Percentiles rank a stretch among this genome's conserved stretches.
Conservation (phyloP, 257 asterid genomes). For the Craterostigma plantagineum region DNA sequence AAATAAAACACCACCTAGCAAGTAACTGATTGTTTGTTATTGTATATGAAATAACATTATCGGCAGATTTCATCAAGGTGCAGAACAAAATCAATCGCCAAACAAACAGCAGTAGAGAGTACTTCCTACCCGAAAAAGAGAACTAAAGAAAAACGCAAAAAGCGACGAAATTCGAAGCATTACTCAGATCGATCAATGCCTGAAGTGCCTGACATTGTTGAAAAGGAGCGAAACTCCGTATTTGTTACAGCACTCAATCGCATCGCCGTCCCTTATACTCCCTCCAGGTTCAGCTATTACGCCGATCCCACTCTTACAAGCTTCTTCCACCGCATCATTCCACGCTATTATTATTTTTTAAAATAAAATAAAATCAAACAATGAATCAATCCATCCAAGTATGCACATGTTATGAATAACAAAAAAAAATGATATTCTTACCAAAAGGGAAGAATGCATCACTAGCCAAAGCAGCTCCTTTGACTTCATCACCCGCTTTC, state of each 20-base stretch:
- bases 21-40: no score
- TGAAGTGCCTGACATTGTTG: constrained; percentile 82
- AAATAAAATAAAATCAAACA: no score
- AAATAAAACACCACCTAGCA: no score
- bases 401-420: no score
- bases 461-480: constrained; percentile 94
- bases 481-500: constrained; percentile 83
- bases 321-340: constrained; percentile 97
- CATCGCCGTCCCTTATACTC: constrained; percentile 71
- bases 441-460: constrained; percentile 98
- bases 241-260: constrained; percentile 78
- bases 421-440: constrained; percentile 12
- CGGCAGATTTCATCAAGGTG: no score
- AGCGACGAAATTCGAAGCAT: neutral
- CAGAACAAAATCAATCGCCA: no score
- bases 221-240: constrained; percentile 68
- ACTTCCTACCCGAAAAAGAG: no score
- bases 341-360: constrained; percentile 42
- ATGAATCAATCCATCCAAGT: no score
- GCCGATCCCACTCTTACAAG: constrained; percentile 62
- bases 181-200: constrained; percentile 32
- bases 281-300: constrained; percentile 93
- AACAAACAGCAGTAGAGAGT: no score
- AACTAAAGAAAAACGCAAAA: no score
- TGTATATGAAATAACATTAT: no score